phyloP scores from a whole-genome alignment of 1,284 basidiomycete species.

The Takashimella koratensis region DNA sequence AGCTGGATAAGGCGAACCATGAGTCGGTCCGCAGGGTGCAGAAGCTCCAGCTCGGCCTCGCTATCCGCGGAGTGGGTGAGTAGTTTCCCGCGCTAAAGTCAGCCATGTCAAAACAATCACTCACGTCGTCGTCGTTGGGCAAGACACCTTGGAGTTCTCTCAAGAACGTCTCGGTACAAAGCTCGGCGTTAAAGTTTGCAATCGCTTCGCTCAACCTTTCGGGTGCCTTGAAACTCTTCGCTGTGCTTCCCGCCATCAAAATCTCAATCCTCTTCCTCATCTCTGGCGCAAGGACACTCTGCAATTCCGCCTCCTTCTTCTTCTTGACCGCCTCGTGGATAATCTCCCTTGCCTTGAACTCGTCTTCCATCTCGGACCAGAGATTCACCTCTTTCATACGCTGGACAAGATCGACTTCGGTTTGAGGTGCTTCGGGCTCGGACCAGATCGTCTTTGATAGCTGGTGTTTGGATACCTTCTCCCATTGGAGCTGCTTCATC shows the following conservation, averaged over 20 bases:
- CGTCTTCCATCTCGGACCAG: conserved; percentile 95
- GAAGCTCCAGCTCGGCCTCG: conserved; percentile 76
- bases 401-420: conserved; percentile 69
- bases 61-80: conserved; percentile 70
- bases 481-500: conserved; percentile 99
- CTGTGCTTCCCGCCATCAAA: conserved; percentile 67
- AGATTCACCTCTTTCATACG: conserved; percentile 79
- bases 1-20: conserved; percentile 98
- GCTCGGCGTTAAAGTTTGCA: conserved; percentile 73
- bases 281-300: conserved; percentile 83
- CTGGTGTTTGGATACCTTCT: conserved; percentile 79
- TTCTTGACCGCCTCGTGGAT: conserved; percentile 59
- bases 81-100: conserved; percentile 72
- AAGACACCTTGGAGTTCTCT: conserved; percentile 79
- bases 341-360: conserved; percentile 94
- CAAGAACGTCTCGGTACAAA: conserved; percentile 82
- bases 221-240: conserved; percentile 67
- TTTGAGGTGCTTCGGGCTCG: conserved; percentile 60
- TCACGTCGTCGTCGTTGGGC: conserved; percentile 81
- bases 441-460: conserved; percentile 86
- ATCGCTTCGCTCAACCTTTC: conserved; percentile 81
- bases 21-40: conserved; percentile 92
- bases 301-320: conserved; percentile 74
- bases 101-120: conserved; percentile 16
- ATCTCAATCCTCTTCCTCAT: conserved; percentile 90